Conservation (phyloP, 2,329 filamentous ascomycete species). For the Colletotrichum paranaense region DNA sequence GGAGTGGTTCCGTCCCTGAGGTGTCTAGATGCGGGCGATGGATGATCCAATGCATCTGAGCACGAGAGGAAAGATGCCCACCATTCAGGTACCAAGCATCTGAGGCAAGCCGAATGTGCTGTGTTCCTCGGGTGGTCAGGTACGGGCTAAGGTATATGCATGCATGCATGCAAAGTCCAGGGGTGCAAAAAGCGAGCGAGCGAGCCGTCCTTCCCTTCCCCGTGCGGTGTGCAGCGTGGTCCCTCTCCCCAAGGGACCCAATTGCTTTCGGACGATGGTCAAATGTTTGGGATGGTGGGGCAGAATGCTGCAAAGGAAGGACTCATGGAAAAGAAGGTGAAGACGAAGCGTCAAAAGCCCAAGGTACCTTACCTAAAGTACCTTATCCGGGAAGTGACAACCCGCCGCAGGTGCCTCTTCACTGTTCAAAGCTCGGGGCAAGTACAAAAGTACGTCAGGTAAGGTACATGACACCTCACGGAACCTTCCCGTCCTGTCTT, state of each 20-base stretch:
- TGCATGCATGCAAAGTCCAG: constrained; percentile 14
- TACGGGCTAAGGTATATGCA: constrained; percentile 1
- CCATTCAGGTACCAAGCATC: constrained; percentile 30
- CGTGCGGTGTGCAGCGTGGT: too few relatives aligned
- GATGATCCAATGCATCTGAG: constrained; percentile 1
- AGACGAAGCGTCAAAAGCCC: too few relatives aligned
- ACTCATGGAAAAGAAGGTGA: background rate
- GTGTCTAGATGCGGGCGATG: background rate
- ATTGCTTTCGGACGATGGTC: constrained; percentile 26
- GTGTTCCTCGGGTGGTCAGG: background rate
- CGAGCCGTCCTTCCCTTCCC: background rate
- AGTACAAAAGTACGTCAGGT: background rate
- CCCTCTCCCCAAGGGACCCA: background rate
- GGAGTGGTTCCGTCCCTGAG: constrained; percentile 7
- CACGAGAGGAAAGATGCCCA: constrained; percentile 16
- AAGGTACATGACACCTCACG: background rate
- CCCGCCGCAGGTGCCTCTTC: background rate
- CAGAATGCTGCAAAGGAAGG: constrained; percentile 1
- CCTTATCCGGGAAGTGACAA: background rate
- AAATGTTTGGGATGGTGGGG: constrained; percentile 19
- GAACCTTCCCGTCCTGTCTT: background rate
- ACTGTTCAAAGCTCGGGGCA: background rate
- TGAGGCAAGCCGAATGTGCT: background rate
- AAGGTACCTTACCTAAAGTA: background rate
- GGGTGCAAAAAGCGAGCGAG: background rate